Base-by-base conservation (phyloP, 805 yeast genomes). In the Lachancea quebecensis region DNA sequence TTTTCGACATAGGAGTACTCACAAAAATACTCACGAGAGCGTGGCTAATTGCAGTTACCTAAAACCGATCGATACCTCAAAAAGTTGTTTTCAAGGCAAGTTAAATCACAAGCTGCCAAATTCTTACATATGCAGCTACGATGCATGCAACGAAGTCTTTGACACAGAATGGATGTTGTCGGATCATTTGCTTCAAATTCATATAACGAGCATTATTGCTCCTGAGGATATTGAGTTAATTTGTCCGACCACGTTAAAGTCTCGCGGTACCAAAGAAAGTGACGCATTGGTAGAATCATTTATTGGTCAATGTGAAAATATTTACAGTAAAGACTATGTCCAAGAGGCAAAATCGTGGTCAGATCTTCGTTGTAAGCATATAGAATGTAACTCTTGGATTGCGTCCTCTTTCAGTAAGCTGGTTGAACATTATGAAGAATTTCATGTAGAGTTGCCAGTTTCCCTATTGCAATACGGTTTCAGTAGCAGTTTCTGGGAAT, bases 1-100 rank as follows among this genome's bases (percentile, higher is more conserved):
- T 39, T 71, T 69, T 47, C 63, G 86, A 46, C 87, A 81, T 59
- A 77, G 74, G 57, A 73, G 70, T 39, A 75, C 83, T 1, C 86
- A 81, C 58, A 72, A 72, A 15, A 65, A 64, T 7, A 8, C 12
- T 15, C n/a, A 17, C n/a, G 11, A 15, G 9, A 8, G 14, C 14
- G n/a, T 8, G 17, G 14, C 14, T 29, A 28, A 14, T 15, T 7
- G 15, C 21, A 10, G 18, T n/a, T n/a, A n/a, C n/a, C n/a, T n/a
- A n/a, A n/a, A n/a, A n/a, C 9, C 21, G 11, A n/a, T 28, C 35
- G 7, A 30, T 15, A 28, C n/a, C 21, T 14, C 33, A 39, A 8
- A 17, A 16, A 14, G 25, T 4, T 21, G 25, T 7, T 21, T 7
- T 21, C 25, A 21, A 21, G 25, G 7, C 7, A 21, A 21, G 7